phyloP scores from a whole-genome alignment of 495 filamentous ascomycete species.

The Trichoderma gamsii region DNA sequence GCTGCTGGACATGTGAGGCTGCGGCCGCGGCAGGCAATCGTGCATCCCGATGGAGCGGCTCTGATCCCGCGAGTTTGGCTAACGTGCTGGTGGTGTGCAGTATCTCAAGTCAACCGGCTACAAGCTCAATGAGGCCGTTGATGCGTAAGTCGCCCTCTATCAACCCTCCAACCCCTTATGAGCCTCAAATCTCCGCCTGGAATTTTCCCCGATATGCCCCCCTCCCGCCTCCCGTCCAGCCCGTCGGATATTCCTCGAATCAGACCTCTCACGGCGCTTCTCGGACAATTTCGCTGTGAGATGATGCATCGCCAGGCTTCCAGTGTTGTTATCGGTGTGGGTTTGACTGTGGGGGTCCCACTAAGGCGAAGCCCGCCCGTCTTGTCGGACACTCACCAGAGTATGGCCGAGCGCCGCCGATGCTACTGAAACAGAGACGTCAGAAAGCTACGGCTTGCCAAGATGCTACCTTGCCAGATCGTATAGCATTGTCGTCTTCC shows the following conservation, averaged over 20 bases:
- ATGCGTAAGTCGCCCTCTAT: constrained; percentile 37
- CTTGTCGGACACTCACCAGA: constrained; percentile 9
- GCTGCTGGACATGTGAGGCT: not conserved
- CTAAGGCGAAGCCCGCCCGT: constrained; percentile 14
- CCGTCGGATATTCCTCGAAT: constrained; percentile 15
- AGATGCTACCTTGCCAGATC: constrained; percentile 4
- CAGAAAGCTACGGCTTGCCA: constrained; percentile 10
- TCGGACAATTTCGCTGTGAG: constrained; percentile 13
- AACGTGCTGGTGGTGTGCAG: constrained; percentile 19
- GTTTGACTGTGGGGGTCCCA: constrained; percentile 11
- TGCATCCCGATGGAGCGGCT: not conserved
- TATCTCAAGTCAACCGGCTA: constrained; percentile 31
- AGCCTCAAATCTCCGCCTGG: constrained; percentile 12
- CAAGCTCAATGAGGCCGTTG: constrained; percentile 45
- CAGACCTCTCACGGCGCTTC: constrained; percentile 4
- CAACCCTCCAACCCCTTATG: not conserved
- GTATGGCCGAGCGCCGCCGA: constrained; percentile 14
- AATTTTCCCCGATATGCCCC: constrained; percentile 9
- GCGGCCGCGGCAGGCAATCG: not conserved
- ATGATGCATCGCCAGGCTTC: constrained; percentile 10
- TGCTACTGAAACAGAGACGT: constrained; percentile 14
- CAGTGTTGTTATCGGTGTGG: constrained; percentile 13
- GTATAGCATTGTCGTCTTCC: not conserved
- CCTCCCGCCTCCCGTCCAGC: not conserved
- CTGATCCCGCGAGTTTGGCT: not conserved